Evolutionary conservation across 768 basidiomycete species (phyloP), one percentile per base, ranked within the genome.

Genomic region (Suillus subalutaceus): DNA sequence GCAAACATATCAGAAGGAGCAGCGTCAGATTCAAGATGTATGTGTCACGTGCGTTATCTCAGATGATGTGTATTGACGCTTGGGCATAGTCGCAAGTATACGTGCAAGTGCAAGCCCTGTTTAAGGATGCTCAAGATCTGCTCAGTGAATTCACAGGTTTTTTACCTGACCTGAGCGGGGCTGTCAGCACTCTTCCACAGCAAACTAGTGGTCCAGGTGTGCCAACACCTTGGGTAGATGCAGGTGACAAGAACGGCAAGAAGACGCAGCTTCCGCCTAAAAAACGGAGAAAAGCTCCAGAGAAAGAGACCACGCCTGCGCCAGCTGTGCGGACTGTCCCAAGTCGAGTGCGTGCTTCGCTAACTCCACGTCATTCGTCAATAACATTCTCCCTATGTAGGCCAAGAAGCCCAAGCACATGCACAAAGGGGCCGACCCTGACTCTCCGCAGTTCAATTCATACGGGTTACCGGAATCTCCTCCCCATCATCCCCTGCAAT

Each of bases 1-100:
- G 67, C 93, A 95, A 79, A 87, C 90, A 53, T 93, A 94, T 79
- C 91, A 93, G 73, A 93, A 92, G 74, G 92, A 96, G 69, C 89
- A 90, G 71, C 87, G 87, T 67, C 85, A 88, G 72, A 75, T 87
- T 15, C 88, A 89, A 62, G 89, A 91, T 72, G 91, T 92, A 74
- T 74, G 91, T 81, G 16, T 30, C 58, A n/a, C 63, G 43, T 41
- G 52, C 6, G 68, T 30, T 67, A 60, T 37, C 64, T 58, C 35
- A 50, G 64, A 53, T 65, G 30, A 35, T 66, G 38, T 65, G 63
- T 67, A 59, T 26, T 67, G 32, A 57, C 15, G 65, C 64, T 63
- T 60, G 67, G 26, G 15, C 26, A 30, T 74, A 89, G 85, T 86
- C 86, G 55, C 90, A 93, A 78, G 92, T 94, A 3, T 93, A 89